phyloP scores from a whole-genome alignment of 2,329 filamentous ascomycete species.

The Exophiala sideris region DNA sequence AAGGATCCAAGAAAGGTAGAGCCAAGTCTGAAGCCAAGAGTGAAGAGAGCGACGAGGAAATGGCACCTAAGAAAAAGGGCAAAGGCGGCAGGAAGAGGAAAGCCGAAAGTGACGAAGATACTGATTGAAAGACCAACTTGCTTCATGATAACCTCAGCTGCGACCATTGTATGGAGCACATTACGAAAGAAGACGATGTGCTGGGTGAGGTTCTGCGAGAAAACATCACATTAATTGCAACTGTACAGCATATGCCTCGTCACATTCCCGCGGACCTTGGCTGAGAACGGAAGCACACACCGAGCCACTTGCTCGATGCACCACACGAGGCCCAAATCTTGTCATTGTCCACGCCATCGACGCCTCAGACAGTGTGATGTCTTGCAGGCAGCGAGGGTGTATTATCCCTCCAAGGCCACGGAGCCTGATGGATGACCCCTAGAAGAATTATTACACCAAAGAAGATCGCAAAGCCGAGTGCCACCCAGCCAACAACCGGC shows the following conservation, averaged over 20 bases:
- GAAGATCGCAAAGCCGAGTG: conserved; percentile 26
- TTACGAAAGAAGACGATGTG: too few relatives aligned
- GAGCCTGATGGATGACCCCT: conserved; percentile 23
- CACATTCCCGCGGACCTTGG: neutral
- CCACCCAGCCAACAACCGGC: conserved; percentile 27
- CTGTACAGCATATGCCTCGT: too few relatives aligned
- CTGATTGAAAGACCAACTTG: conserved; percentile 13
- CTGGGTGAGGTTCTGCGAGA: too few relatives aligned
- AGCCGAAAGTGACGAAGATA: conserved; percentile 20
- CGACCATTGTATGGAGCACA: neutral
- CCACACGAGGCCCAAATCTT: neutral
- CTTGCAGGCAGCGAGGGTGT: conserved; percentile 8
- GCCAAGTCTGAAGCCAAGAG: conserved; percentile 27
- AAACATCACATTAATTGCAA: too few relatives aligned
- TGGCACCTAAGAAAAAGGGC: conserved; percentile 23
- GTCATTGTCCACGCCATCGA: neutral
- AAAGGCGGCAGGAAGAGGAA: conserved; percentile 20
- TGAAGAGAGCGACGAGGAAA: conserved; percentile 26
- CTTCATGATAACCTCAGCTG: neutral
- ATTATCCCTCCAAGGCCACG: conserved; percentile 26
- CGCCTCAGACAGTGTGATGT: conserved; percentile 7
- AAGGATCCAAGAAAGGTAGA: conserved; percentile 27
- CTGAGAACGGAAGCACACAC: neutral
- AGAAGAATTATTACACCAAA: conserved; percentile 27
- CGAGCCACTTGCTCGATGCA: neutral